Base-by-base conservation (phyloP, 225 moss, liverwort and hornwort species). In the Marchantia polymorpha region DNA sequence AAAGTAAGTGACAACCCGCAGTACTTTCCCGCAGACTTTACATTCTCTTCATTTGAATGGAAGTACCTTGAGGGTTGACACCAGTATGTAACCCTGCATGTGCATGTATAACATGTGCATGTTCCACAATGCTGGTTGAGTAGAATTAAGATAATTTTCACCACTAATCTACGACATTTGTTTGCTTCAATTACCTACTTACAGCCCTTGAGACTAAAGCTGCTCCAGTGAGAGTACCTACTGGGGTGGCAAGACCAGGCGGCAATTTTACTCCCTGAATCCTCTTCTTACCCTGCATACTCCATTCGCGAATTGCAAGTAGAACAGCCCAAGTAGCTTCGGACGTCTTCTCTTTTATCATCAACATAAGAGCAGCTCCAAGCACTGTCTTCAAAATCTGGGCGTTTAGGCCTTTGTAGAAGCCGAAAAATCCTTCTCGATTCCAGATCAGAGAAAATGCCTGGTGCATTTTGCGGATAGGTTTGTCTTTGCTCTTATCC, bases 341-440 rank as follows among this genome's bases (percentile, higher is more conserved):
- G 30, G 91, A 76, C 16, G 92, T 92, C 83, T 99, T 94, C 90
- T 99, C 97, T 71, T 99, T 99, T 63, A 94, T 95, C 92, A 93
- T 94, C 67, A 99, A 83, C 97, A 99, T 88, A 27, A 99, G 85
- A 12, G 97, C 97, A 63, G 93, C 94, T 46, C 94, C 90, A 12
- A 99, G 84, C 20, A 99, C 91, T 0, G 97, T 99, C 82, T 99
- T 99, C 31, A 99, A 79, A 47, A 99, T 99, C 81, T 99, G 97
- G 0, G 93, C 94, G 78, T 90, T 84, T 54, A 99, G 75, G 11
- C 97, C 97, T 84, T 99, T 99, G 78, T 86, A 99, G 60, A 92
- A 99, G 0, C 97, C 97, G 69, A 63, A 64, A 27, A 89, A 31
- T 0, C 97, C 94, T 87, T 99, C 97, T 25, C 86, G 88, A 69